Conservation (phyloP, 2,329 filamentous ascomycete genomes). For the Trichophyton verrucosum region DNA sequence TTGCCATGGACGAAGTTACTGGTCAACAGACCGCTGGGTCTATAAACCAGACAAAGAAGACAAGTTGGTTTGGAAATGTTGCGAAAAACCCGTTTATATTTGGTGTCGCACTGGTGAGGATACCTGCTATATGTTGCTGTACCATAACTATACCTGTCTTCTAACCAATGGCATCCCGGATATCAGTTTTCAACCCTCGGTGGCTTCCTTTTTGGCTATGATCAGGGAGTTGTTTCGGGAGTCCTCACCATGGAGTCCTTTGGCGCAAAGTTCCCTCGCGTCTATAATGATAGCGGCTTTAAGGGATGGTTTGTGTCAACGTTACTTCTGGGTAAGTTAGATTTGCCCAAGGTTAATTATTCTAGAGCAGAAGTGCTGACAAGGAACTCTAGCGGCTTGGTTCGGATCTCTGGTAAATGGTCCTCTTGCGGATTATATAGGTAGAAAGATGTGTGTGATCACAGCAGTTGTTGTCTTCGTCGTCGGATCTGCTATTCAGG, state of each 20-base stretch:
- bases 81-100: constrained; percentile 35
- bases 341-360: not conserved
- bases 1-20: not conserved
- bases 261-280: constrained; percentile 27
- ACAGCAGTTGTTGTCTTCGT: constrained; percentile 42
- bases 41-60: not conserved
- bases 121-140: not conserved
- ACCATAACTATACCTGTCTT: constrained; percentile 2
- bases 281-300: constrained; percentile 35
- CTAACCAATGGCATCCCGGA: not conserved
- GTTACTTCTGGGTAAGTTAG: constrained; percentile 30
- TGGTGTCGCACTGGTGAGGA: constrained; percentile 32
- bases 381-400: constrained; percentile 31
- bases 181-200: constrained; percentile 30
- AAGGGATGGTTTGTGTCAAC: constrained; percentile 45
- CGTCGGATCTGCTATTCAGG: constrained; percentile 38
- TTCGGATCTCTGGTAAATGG: constrained; percentile 38
- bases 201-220: constrained; percentile 39
- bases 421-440: constrained; percentile 40
- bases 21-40: not conserved
- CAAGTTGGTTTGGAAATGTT: constrained; percentile 10
- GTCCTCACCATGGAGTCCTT: constrained; percentile 38
- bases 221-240: constrained; percentile 40
- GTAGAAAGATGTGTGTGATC: constrained; percentile 41
- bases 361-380: not conserved